Conservation (phyloP, 1,139 yeast species). For the Casaregolazyma lundiana region DNA sequence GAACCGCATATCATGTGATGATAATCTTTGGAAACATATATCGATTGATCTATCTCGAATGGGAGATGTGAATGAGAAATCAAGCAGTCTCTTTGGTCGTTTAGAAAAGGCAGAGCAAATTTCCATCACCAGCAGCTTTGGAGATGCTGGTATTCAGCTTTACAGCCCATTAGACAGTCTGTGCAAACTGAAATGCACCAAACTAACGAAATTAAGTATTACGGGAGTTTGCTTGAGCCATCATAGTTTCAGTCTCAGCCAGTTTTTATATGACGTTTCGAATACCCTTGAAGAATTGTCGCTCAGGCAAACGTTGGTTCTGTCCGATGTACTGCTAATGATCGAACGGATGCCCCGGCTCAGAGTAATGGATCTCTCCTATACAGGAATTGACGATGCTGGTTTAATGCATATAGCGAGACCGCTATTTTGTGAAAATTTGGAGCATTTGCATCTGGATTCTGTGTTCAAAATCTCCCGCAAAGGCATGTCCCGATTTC, state of each 20-base stretch:
- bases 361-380: conserved; percentile 14
- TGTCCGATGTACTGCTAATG: conserved; percentile 11
- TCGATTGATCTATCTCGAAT: conserved; percentile 1
- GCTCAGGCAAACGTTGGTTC: conserved; percentile 16
- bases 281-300: conserved; percentile 8
- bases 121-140: neutral
- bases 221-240: neutral
- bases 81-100: neutral
- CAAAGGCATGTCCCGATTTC: conserved; percentile 8
- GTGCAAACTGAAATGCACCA: neutral
- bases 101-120: neutral
- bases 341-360: conserved; percentile 8
- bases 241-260: neutral
- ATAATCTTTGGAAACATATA: conserved; percentile 15
- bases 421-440: conserved; percentile 6
- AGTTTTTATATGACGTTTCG: neutral
- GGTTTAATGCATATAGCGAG: conserved; percentile 9
- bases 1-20: conserved; percentile 13
- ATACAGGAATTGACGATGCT: conserved; percentile 15
- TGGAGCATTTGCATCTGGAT: conserved; percentile 14
- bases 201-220: neutral
- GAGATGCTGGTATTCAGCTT: neutral
- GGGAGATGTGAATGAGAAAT: neutral
- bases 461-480: conserved; percentile 14
- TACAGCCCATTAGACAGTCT: neutral